Base-by-base conservation (phyloP, 345 rosid genomes). In the Salix brachista region DNA sequence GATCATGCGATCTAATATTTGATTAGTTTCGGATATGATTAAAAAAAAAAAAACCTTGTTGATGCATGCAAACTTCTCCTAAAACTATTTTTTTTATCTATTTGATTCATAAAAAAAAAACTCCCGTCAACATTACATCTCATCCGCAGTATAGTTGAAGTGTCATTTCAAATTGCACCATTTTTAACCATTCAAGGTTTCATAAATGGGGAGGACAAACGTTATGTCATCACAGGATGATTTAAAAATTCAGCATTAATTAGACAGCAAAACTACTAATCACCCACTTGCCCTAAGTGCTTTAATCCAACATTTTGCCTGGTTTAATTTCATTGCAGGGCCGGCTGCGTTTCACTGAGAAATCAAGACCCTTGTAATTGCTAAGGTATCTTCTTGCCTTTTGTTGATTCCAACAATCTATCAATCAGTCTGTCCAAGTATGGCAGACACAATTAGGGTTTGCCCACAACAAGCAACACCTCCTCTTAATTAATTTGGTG, bases 381-480 rank as follows among this genome's bases (percentile, higher is more conserved):
- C 84, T 69, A 26, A 26, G 25, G 75, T 85, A 85, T 75, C 77
- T 77, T 84, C 85, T 67, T 80, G 88, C 80, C 82, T 71, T 5
- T 67, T 6, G 44, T 77, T 83, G 86, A 84, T 85, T 83, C 83
- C 87, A 74, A 81, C 85, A 82, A 50, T 67, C 58, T n/a, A 73
- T 81, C 56, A 75, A 67, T 62, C 72, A 68, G 80, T 70, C 58
- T 73, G 71, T 77, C 64, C 28, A 21, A 32, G 36, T 80, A 73
- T 89, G 92, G 91, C 92, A 80, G 91, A 86, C 92, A 87, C 68
- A 85, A 84, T 87, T 83, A 86, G 85, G 85, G 83, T 83, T 82
- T 76, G 79, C 87, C 84, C 80, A 78, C 78, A 77, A 44, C 13
- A 58, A 75, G 67, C 71, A 60, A 30, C 66, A 73, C 30, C 41